Evolutionary conservation across 2,329 filamentous ascomycete species (phyloP).

Genomic region (Pezizomycotina sp.): DNA sequence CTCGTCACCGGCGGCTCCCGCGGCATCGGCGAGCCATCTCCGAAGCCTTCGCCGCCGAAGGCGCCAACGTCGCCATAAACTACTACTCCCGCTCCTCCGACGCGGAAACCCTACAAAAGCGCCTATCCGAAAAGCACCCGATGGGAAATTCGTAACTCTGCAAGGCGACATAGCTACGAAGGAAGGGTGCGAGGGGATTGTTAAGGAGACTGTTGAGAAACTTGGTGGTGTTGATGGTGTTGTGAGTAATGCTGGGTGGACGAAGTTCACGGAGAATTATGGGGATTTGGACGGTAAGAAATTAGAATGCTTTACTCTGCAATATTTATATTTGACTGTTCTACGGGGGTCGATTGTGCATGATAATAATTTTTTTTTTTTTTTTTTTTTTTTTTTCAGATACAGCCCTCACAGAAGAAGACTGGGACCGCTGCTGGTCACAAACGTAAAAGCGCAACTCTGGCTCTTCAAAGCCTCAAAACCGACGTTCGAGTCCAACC

Average conservation of each 20-base stretch:
- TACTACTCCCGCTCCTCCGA: conserved; percentile 46
- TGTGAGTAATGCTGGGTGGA: conserved; percentile 52
- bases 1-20: conserved; percentile 41
- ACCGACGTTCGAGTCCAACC: conserved; percentile 43
- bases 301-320: neutral
- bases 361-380: conserved; percentile 23
- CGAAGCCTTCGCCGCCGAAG: conserved; percentile 49
- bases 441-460: conserved; percentile 43
- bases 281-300: neutral
- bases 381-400: conserved; percentile 3
- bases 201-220: conserved; percentile 41
- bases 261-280: neutral
- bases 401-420: conserved; percentile 1
- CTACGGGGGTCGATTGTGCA: neutral
- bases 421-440: conserved; percentile 34
- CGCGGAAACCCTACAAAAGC: conserved; percentile 42
- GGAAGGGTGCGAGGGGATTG: conserved; percentile 41
- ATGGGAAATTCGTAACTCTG: conserved; percentile 39
- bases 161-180: conserved; percentile 50
- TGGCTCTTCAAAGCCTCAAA: conserved; percentile 41
- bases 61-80: conserved; percentile 56
- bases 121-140: conserved; percentile 37
- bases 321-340: neutral
- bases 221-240: conserved; percentile 60
- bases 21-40: conserved; percentile 56